Evolutionary conservation across 805 yeast species (phyloP).

Genomic region (Nakazawaea molendinolei): DNA sequence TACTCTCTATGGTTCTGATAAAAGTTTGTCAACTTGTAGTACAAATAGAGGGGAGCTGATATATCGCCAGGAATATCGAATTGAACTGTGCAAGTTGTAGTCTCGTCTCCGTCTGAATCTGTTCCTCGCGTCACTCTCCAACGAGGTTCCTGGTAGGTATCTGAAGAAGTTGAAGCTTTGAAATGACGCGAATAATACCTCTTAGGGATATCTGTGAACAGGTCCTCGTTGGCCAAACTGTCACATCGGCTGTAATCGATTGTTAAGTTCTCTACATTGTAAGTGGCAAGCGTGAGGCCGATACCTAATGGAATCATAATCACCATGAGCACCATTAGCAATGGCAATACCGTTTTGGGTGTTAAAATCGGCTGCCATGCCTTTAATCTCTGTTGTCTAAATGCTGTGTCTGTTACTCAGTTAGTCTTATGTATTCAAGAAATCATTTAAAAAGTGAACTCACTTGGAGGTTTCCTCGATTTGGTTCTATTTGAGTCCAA

Average conservation of each 20-base stretch:
- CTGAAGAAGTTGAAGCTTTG: conserved; percentile 29
- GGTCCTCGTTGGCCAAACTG: conserved; percentile 32
- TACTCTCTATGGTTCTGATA: conserved; percentile 93
- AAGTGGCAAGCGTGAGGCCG: conserved; percentile 72
- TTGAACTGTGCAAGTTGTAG: conserved; percentile 52
- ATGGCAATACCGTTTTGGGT: conserved; percentile 85
- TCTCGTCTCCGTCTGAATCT: conserved; percentile 29
- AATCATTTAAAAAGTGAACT: conserved; percentile 19
- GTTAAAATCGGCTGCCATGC: conserved; percentile 83
- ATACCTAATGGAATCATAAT: conserved; percentile 90
- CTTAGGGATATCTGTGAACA: conserved; percentile 48
- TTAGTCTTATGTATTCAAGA: conserved; percentile 29
- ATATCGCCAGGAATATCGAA: conserved; percentile 70
- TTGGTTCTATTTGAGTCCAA: conserved; percentile 18
- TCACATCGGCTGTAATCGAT: conserved; percentile 75
- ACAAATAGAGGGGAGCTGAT: conserved; percentile 65
- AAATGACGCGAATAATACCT: conserved; percentile 59
- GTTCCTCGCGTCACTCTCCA: conserved; percentile 47
- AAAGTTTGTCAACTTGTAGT: conserved; percentile 84
- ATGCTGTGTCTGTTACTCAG: conserved; percentile 55
- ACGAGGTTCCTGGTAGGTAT: conserved; percentile 36
- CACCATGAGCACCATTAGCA: conserved; percentile 65
- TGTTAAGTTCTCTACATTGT: conserved; percentile 65
- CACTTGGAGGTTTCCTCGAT: conserved; percentile 48
- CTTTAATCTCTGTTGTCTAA: conserved; percentile 62